phyloP scores from a whole-genome alignment of 305 asterid genomes.

The Fraxinus nigra region DNA sequence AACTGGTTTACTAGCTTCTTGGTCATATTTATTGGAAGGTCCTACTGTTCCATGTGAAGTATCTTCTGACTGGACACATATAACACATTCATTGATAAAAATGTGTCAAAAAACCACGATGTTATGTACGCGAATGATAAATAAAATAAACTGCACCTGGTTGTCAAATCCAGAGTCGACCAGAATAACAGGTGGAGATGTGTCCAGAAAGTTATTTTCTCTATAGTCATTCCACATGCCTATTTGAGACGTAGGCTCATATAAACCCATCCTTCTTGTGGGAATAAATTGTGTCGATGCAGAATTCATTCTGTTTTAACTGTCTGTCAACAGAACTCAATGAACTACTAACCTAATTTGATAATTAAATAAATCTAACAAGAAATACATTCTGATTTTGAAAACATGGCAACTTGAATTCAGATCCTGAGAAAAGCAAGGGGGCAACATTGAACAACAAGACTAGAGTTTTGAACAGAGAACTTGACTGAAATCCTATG shows the following conservation, averaged over 20 bases:
- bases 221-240: slow-evolving; percentile 78
- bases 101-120: slow-evolving; percentile 5
- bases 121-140: not conserved
- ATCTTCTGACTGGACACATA: slow-evolving; percentile 57
- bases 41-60: slow-evolving; percentile 68
- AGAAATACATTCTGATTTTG: not conserved
- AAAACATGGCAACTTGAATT: not conserved
- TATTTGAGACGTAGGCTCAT: slow-evolving; percentile 65
- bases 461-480: not conserved
- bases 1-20: slow-evolving; percentile 54
- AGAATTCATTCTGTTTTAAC: slow-evolving; percentile 57
- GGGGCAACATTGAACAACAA: not conserved
- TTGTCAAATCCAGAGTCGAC: slow-evolving; percentile 53
- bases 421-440: not conserved
- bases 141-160: slow-evolving; percentile 42
- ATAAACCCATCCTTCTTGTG: slow-evolving; percentile 70
- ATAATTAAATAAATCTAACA: not conserved
- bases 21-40: slow-evolving; percentile 62
- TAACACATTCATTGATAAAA: slow-evolving; percentile 14
- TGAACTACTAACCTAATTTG: slow-evolving; percentile 13
- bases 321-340: slow-evolving; percentile 19
- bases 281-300: slow-evolving; percentile 67
- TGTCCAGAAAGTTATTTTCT: slow-evolving; percentile 47
- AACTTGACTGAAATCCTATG: not conserved
- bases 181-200: slow-evolving; percentile 48